These are phyloP conservation scores for Paramecium primaurelia DNA, from an alignment of 73 alveolate species.

Conservation along the genomic window DNA sequence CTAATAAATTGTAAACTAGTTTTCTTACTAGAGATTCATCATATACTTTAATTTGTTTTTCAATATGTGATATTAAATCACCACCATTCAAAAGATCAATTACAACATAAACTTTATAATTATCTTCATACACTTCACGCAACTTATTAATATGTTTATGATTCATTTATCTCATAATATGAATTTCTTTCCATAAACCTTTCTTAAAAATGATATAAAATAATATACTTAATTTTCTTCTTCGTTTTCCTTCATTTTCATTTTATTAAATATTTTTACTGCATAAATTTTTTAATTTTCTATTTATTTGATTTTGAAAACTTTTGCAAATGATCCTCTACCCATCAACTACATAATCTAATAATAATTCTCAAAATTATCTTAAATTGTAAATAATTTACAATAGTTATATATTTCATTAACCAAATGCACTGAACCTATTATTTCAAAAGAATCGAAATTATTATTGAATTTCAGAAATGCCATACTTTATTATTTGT, in stretches of 20 bases:
- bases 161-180: background rate
- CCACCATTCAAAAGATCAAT: conserved; percentile 2
- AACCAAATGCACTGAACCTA: background rate
- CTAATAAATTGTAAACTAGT: background rate
- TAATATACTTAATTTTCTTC: background rate
- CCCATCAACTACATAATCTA: conserved; percentile 54
- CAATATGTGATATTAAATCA: background rate
- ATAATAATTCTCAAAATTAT: background rate
- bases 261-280: background rate
- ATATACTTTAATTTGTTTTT: background rate
- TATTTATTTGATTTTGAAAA: conserved; percentile 79
- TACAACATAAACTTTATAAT: background rate
- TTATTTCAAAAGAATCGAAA: background rate
- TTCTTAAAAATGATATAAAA: background rate
- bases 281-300: background rate
- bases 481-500: background rate
- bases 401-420: background rate
- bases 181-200: background rate
- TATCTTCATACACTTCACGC: conserved; percentile 7
- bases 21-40: background rate
- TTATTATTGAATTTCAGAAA: background rate
- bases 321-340: conserved; percentile 92
- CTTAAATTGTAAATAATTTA: background rate
- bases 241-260: background rate
- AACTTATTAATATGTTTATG: background rate